Conservation (phyloP, 306 rosid species). For the Luffa aegyptiaca region DNA sequence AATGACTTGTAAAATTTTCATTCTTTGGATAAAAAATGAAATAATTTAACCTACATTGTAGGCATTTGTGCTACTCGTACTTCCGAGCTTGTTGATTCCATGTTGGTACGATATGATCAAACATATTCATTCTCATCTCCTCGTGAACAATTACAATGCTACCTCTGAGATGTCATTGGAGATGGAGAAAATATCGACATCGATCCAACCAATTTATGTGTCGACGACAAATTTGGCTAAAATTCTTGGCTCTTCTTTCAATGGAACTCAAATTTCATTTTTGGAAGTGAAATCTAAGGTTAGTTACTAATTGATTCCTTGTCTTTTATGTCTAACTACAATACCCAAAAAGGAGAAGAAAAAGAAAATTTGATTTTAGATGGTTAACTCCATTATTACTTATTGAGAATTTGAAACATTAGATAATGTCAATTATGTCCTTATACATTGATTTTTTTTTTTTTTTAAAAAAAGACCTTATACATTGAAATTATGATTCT, state of each 20-base stretch:
- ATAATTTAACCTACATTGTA: neutral
- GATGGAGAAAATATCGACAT: neutral
- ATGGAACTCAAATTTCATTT: conserved; percentile 4
- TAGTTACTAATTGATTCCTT: neutral
- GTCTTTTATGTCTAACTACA: neutral
- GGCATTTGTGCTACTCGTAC: conserved; percentile 12
- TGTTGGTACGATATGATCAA: conserved; percentile 9
- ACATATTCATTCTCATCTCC: conserved; percentile 1
- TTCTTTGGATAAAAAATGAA: neutral
- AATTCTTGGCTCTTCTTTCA: neutral
- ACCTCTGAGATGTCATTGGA: neutral
- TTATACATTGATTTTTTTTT: too few species aligned
- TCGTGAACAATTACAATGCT: neutral
- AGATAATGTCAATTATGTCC: neutral
- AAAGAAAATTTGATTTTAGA: too few species aligned
- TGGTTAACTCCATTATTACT: too few species aligned
- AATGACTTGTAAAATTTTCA: neutral
- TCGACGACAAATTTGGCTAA: neutral
- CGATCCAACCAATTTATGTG: conserved; percentile 7
- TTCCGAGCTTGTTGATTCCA: conserved; percentile 14
- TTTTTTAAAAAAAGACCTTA: too few species aligned
- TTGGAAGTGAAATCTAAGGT: conserved; percentile 12
- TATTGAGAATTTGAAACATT: too few species aligned
- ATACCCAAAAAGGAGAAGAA: too few species aligned
- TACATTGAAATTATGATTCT: too few species aligned